Base-by-base conservation (phyloP, 179 eudicot genomes). In the Beta lomatogona region DNA sequence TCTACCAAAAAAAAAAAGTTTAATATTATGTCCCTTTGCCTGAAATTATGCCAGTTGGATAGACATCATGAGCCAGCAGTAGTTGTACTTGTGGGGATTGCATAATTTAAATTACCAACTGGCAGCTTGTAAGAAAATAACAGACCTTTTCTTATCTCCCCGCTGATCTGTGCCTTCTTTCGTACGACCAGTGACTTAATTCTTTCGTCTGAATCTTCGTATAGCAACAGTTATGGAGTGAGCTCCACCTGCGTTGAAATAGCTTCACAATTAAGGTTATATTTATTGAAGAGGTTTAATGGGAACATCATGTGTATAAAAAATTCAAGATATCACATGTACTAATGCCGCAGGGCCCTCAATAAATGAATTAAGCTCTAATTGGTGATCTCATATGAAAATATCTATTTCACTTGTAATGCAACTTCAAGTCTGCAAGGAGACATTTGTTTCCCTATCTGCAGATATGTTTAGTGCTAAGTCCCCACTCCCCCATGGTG, bases 11-110 rank as follows among this genome's bases (percentile, higher is more conserved):
- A n/a, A n/a, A n/a, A n/a, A n/a, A n/a, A n/a, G n/a, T n/a, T n/a
- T n/a, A n/a, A n/a, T n/a, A n/a, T 67, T 31, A 16, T 78, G 64
- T 78, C 52, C 25, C 28, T 52, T 65, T 65, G 64, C 44, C 15
- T 77, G 19, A 31, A 77, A 54, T 4, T 31, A 19, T 78, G 63
- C 10, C 72, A 52, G 9, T 31, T 66, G 77, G 14, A 71, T 19
- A 73, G 13, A 15, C 63, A 54, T 50, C 53, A 4, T 12, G 36
- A 52, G 41, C 63, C 25, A 13, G 5, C 7, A 18, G 48, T 73
- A 28, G 60, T 59, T 25, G 28, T 25, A 14, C 25, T 72, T 72
- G 28, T 71, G 3, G 75, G 50, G 57, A 71, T 55, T 64, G 1
- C 15, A 41, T 22, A 41, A 31, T 10, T 4, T 6, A 36, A 21